Conservation (phyloP, 805 yeast genomes). For the Myxozyma udenii region DNA sequence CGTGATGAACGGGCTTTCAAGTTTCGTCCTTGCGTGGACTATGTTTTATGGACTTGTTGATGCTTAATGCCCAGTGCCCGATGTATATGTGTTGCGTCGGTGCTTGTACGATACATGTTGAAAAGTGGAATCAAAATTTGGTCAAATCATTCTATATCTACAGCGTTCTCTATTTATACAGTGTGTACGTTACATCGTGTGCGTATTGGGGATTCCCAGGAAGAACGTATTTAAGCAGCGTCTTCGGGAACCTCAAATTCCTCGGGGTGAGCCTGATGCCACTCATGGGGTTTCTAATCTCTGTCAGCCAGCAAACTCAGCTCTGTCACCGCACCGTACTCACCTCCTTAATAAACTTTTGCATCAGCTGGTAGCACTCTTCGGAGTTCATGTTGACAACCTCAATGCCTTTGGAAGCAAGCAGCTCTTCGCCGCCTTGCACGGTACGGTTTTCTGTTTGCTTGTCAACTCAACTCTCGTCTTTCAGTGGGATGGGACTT, state of each 20-base stretch:
- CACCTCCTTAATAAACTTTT: conserved; percentile 63
- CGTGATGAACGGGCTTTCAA: conserved; percentile 49
- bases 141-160: neutral
- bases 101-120: too few species aligned
- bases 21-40: conserved; percentile 60
- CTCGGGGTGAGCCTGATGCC: conserved; percentile 31
- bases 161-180: too few species aligned
- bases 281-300: conserved; percentile 23
- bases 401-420: conserved; percentile 60
- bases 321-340: too few species aligned
- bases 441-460: conserved; percentile 73
- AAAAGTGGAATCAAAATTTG: too few species aligned
- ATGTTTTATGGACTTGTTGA: conserved; percentile 38
- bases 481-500: conserved; percentile 1
- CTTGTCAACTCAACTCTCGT: neutral
- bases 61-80: conserved; percentile 20
- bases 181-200: too few species aligned
- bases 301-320: too few species aligned
- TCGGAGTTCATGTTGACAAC: conserved; percentile 38
- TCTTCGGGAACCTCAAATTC: conserved; percentile 21
- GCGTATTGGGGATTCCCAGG: too few species aligned
- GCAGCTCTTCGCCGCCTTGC: conserved; percentile 76
- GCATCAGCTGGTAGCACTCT: conserved; percentile 59
- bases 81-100: too few species aligned
- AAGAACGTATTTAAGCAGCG: neutral